Conservation (phyloP, 208 protist genomes). For the Acanthamoeba castellanii region DNA sequence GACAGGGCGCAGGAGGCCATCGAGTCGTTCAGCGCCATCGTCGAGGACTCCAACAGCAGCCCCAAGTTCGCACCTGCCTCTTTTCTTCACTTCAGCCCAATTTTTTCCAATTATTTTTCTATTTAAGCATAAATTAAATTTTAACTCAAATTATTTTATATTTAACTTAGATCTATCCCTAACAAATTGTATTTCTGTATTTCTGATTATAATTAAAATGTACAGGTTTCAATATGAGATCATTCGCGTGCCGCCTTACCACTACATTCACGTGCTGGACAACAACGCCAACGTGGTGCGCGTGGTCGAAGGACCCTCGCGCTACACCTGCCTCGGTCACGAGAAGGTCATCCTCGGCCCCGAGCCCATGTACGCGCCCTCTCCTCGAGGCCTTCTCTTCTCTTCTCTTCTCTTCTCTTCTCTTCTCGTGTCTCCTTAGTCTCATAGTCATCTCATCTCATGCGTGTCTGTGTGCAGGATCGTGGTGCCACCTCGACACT, state of each 20-base stretch:
- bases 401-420: no score
- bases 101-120: not conserved
- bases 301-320: conserved; percentile 38
- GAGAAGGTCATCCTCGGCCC: conserved; percentile 50
- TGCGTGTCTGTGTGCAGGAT: conserved; percentile 85
- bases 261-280: conserved; percentile 48
- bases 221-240: conserved; percentile 21
- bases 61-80: not conserved
- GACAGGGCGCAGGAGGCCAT: conserved; percentile 33
- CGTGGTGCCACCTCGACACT: conserved; percentile 88
- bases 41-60: not conserved
- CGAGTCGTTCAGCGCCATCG: conserved; percentile 2
- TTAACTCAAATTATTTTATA: no score
- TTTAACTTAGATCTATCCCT: no score
- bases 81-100: not conserved
- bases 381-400: no score
- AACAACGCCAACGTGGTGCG: conserved; percentile 71
- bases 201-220: not conserved
- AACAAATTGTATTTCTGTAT: no score
- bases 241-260: not conserved
- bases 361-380: conserved; percentile 44
- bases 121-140: no score
- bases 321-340: conserved; percentile 49
- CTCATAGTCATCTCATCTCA: no score
- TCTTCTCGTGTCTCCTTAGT: no score